Base-by-base conservation (phyloP, 2,329 filamentous ascomycete species). In the Biscogniauxia marginata region DNA sequence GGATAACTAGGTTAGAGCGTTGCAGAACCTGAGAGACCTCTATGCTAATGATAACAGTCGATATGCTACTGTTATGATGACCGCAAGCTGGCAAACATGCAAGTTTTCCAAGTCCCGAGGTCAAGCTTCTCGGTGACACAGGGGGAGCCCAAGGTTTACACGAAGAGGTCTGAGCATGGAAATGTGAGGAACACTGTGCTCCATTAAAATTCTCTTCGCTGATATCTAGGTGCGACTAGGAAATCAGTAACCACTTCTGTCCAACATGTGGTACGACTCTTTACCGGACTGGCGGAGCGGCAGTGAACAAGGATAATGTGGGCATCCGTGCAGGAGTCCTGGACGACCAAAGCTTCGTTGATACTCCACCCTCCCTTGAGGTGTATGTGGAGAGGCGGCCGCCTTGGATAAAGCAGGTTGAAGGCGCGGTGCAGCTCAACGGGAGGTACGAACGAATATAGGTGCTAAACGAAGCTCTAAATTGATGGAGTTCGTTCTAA, bases 41-140 rank as follows among this genome's bases (percentile, higher is more conserved):
- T 25, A 48, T 7, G 6, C 22, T 49, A 18, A 47, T 52, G 45
- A 52, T 19, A 16, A 13, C 39, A 60, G 57, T 46, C 49, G 6
- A 47, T 57, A 44, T 60, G 57, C 16, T 55, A 60, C 22, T 60
- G 57, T 44, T 46, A 57, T 9, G 57, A 60, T n/a, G 22, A 39
- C 22, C 57, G 57, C 9, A 57, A 57, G 21, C 55, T 57, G 49
- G 49, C 57, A 7, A 52, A 25, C 18, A 55, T 18, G 18, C 53
- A 60, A 34, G 43, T 52, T 8, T 57, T 53, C 46, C 55, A 60
- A 21, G 49, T 57, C 3, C 49, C n/a, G 3, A 55, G 55, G 24
- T 39, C 20, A 8, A 22, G 8, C 47, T 60, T 60, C 21, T 50
- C 39, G 0, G 52, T 60, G 19, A 53, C 54, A 11, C 53, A 60